Evolutionary conservation across 495 filamentous ascomycete species (phyloP), one percentile per base, ranked within the genome.

Genomic region (Delitschia confertaspora): DNA sequence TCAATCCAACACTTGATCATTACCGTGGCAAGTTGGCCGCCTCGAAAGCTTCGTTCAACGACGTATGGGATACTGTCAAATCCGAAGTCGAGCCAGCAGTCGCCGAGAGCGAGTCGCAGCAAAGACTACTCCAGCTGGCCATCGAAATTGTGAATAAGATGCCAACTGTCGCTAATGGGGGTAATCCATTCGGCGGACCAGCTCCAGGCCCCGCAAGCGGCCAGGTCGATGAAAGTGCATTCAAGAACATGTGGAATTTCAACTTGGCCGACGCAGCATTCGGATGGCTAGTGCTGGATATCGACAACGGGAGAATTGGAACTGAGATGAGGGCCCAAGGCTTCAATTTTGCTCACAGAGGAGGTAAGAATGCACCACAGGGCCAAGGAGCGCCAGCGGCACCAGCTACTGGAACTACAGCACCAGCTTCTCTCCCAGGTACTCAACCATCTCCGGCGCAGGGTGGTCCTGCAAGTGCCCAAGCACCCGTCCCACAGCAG

Each of bases 211-310:
- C 74, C 19, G 77, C 76, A 17, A 80, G 79, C 48, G 89, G 91
- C 14, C 86, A 93, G 55, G 86, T 99, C 14, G 91, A 99, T 56
- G 91, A 99, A 67, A 94, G 88, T 51, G 91, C 91, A 0, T 99
- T 99, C 71, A 99, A 99, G 71, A 99, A 99, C 57, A 96, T 96
- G 93, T 99, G 91, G 91, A 99, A 99, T 66, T 99, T 99, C 69
- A 99, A 99, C 62, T 66, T 99, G 36, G 91, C 91, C 16, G 91
- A 99, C 67, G 91, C 91, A 25, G 93, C 91, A 9, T 99, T 95
- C 60, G 91, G 91, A 33, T 96, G 83, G 71, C 70, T 99, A 37
- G 88, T 96, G 11, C 67, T 99, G 44, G 91, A 99, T 55, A 77
- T 99, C 32, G 88, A 96, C 58, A 80, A 79, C 57, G 91, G 91